Evolutionary conservation across 495 filamentous ascomycete genomes (phyloP), one percentile per base, ranked within the genome.

Genomic region (Lophiostoma macrostomum): DNA sequence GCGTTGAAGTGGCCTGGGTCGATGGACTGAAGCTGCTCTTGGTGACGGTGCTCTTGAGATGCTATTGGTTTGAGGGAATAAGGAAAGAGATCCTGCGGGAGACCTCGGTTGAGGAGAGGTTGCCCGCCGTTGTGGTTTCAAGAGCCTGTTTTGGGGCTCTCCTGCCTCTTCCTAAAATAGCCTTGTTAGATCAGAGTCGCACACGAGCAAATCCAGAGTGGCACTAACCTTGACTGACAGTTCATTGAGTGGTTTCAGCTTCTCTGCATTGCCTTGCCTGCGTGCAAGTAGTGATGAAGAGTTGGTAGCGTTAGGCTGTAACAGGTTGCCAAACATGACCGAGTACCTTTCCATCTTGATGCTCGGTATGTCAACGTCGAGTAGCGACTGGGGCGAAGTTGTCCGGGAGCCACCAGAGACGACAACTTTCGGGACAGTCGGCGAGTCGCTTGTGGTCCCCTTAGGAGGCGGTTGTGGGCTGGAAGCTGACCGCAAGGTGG

Each of bases 341-440:
- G 88, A 95, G 57, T 96, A 97, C 19, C 91, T 76, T 64, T 96
- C 91, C 75, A 97, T 75, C 43, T 88, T 74, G 32, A 87, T 76
- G 28, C 77, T 74, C 0, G 91, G 91, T 30, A 97, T 94, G 28
- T 93, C 81, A 5, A 96, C 79, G 48, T 89, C 76, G 28, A 97
- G 71, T 18, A 64, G 45, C 6, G 39, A 35, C 13, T 16, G 39
- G 0, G 42, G 24, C 34, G 34, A 28, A 19, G 39, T 16, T 13
- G 8, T 14, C 64, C 64, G 5, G 1, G 56, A 32, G 12, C 50
- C 22, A 29, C 61, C 61, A 18, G 45, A 59, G 13, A 64, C 35
- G 13, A 50, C 50, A 11, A 60, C 31, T 32, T 56, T 44, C 5
- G 60, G 60, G 22, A 64, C n/a, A 31, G 43, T 34, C 56, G 66